Percentiles rank a stretch among this genome's conserved stretches.
Conservation (phyloP, 768 basidiomycete species). For the Rhizopogon vulgaris region DNA sequence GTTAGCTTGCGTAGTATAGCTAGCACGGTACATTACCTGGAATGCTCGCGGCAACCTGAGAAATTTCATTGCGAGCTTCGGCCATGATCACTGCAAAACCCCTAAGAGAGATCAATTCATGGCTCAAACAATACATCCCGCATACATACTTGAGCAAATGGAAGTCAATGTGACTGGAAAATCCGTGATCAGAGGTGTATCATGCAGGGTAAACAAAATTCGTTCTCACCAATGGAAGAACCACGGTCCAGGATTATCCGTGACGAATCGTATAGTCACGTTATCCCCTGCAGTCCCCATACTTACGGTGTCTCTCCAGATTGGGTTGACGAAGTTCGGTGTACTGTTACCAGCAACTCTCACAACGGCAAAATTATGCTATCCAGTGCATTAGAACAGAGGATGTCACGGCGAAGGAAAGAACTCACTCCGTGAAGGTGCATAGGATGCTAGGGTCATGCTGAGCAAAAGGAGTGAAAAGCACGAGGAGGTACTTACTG, state of each 20-base stretch:
- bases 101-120: slow-evolving; percentile 10
- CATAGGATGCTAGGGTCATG: slow-evolving; percentile 27
- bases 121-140: background rate
- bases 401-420: background rate
- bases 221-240: slow-evolving; percentile 34
- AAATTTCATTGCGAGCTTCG: slow-evolving; percentile 17
- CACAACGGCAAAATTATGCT: slow-evolving; percentile 37
- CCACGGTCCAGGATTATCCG: slow-evolving; percentile 66
- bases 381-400: background rate
- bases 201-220: background rate
- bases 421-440: slow-evolving; percentile 35
- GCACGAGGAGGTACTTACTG: slow-evolving; percentile 15
- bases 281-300: slow-evolving; percentile 32
- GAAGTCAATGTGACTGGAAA: slow-evolving; percentile 25
- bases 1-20: background rate
- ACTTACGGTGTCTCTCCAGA: slow-evolving; percentile 28
- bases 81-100: slow-evolving; percentile 28
- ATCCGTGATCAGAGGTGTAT: background rate
- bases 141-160: slow-evolving; percentile 19
- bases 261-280: slow-evolving; percentile 52
- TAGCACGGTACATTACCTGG: slow-evolving; percentile 13
- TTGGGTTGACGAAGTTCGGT: slow-evolving; percentile 32
- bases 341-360: slow-evolving; percentile 25
- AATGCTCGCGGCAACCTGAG: background rate
- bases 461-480: background rate